phyloP scores from a whole-genome alignment of 2,329 filamentous ascomycete species.

The Colletotrichum higginsianum region DNA sequence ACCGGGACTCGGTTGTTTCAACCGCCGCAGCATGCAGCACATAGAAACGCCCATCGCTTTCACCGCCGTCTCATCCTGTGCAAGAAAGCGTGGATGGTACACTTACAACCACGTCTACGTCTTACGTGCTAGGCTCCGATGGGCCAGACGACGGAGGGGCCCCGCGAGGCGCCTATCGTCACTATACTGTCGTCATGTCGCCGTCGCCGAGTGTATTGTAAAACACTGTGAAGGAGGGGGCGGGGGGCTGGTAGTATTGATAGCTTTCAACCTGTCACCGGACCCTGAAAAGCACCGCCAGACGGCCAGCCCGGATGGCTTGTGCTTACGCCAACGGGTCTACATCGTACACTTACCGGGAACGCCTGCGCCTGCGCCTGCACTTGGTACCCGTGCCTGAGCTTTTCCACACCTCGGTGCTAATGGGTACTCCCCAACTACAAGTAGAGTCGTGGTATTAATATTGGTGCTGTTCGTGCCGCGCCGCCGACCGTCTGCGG shows the following conservation, averaged over 20 bases:
- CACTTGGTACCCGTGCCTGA: constrained; percentile 24
- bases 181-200: constrained; percentile 28
- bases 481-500: constrained; percentile 22
- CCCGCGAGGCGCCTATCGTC: constrained; percentile 21
- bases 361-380: constrained; percentile 29
- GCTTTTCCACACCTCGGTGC: constrained; percentile 2
- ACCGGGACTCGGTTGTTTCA: constrained; percentile 41
- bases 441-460: constrained; percentile 33
- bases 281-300: constrained; percentile 32
- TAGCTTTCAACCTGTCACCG: constrained; percentile 35
- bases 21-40: constrained; percentile 16
- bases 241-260: background rate
- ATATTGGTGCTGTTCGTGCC: constrained; percentile 10
- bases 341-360: background rate
- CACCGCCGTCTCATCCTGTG: constrained; percentile 34
- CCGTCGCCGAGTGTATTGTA: constrained; percentile 21
- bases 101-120: constrained; percentile 3
- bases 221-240: constrained; percentile 1
- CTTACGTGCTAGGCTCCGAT: background rate
- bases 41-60: constrained; percentile 33
- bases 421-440: constrained; percentile 12
- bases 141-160: constrained; percentile 5
- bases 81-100: constrained; percentile 2
- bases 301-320: constrained; percentile 37
- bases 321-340: constrained; percentile 27